Evolutionary conservation across 192 early-diverging fungal genomes (phyloP).

Genomic region (Rhizoclosmatium sp.): DNA sequence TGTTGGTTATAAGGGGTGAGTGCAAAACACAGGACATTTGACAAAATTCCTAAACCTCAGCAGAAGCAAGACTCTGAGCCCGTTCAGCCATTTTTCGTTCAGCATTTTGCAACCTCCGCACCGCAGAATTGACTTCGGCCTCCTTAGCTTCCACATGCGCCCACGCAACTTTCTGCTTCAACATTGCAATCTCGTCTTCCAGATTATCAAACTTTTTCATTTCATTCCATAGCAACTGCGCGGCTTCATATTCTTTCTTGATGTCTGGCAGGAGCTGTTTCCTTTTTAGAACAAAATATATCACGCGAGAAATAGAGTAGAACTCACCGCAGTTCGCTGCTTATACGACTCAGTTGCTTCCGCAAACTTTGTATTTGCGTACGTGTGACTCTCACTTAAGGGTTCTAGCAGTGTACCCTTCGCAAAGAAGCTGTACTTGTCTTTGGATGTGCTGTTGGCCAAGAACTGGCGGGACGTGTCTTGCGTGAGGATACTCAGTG

Average conservation of each 20-base stretch:
- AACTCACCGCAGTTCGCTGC: neutral
- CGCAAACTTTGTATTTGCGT: slow-evolving; percentile 26
- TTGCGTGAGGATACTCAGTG: slow-evolving; percentile 91
- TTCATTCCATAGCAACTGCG: slow-evolving; percentile 68
- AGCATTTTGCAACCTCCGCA: neutral
- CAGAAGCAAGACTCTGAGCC: neutral
- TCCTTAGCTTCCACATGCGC: slow-evolving; percentile 70
- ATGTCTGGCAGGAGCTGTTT: slow-evolving; percentile 75
- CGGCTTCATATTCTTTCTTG: slow-evolving; percentile 67
- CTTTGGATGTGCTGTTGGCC: slow-evolving; percentile 76
- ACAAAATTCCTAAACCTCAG: neutral
- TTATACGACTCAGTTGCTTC: slow-evolving; percentile 1
- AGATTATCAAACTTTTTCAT: slow-evolving; percentile 42
- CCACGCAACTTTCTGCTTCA: slow-evolving; percentile 83
- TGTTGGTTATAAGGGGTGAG: neutral
- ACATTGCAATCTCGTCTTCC: slow-evolving; percentile 38
- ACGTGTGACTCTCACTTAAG: slow-evolving; percentile 75
- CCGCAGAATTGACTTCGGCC: neutral
- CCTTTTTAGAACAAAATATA: too few relatives aligned
- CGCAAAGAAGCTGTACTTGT: slow-evolving; percentile 93
- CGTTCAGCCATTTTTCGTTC: slow-evolving; percentile 1
- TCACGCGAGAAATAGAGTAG: too few relatives aligned
- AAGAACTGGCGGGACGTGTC: slow-evolving; percentile 93
- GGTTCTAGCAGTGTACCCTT: slow-evolving; percentile 86
- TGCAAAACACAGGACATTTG: neutral